phyloP scores from a whole-genome alignment of 2,329 filamentous ascomycete species.

The Botryotinia narcissicola region DNA sequence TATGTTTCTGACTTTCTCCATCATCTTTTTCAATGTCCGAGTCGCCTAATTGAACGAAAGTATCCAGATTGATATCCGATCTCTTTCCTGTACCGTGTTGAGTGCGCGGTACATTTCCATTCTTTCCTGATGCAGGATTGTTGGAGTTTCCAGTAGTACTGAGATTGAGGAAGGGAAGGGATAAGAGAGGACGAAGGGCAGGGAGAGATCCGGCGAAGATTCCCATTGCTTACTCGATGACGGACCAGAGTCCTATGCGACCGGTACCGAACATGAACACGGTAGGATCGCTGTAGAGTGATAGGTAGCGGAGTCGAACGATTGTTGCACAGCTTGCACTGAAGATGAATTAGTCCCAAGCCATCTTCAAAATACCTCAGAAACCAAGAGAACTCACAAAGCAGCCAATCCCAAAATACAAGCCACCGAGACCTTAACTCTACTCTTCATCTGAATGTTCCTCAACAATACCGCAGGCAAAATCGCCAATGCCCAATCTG shows the following conservation, averaged over 20 bases:
- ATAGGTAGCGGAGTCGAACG: slow-evolving; percentile 45
- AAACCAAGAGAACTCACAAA: slow-evolving; percentile 36
- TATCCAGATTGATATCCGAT: slow-evolving; percentile 28
- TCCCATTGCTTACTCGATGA: slow-evolving; percentile 49
- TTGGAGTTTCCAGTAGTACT: slow-evolving; percentile 16
- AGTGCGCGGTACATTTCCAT: slow-evolving; percentile 20
- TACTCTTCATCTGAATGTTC: slow-evolving; percentile 43
- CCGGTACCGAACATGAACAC: slow-evolving; percentile 45
- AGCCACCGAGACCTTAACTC: slow-evolving; percentile 41
- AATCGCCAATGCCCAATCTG: slow-evolving; percentile 44
- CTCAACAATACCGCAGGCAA: slow-evolving; percentile 44
- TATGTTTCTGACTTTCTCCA: slow-evolving; percentile 42
- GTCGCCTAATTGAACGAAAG: slow-evolving; percentile 28
- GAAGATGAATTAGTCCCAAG: slow-evolving; percentile 21
- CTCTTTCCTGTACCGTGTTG: slow-evolving; percentile 3
- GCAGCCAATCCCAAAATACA: slow-evolving; percentile 39
- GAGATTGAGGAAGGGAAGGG: slow-evolving; percentile 32
- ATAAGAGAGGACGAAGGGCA: slow-evolving; percentile 46
- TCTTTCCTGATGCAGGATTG: not conserved
- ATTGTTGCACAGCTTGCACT: slow-evolving; percentile 42
- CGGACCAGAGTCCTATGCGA: slow-evolving; percentile 47
- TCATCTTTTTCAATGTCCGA: slow-evolving; percentile 26
- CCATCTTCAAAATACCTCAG: not conserved
- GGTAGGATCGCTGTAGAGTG: slow-evolving; percentile 41
- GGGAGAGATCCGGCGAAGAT: slow-evolving; percentile 49